phyloP scores from a whole-genome alignment of 331 rosid genomes.

The Quercus tomentella region DNA sequence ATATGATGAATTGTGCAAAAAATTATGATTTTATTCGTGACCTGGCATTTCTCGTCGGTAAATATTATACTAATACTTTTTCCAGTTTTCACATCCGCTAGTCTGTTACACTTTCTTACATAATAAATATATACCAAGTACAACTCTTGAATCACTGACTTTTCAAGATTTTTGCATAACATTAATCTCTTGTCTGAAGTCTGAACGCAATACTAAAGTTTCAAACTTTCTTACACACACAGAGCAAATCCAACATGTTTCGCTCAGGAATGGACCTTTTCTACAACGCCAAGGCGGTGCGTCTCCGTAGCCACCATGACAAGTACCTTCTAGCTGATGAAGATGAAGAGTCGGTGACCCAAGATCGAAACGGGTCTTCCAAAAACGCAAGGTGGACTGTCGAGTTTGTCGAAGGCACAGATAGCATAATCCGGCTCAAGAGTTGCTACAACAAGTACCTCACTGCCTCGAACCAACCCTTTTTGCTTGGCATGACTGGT shows the following conservation, averaged over 20 bases:
- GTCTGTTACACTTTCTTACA: too few relatives aligned
- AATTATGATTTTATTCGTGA: too few relatives aligned
- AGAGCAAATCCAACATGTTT: conserved; percentile 28
- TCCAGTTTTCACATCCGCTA: too few relatives aligned
- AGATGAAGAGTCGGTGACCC: conserved; percentile 56
- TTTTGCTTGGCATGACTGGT: conserved; percentile 66
- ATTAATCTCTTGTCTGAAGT: too few relatives aligned
- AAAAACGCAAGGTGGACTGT: conserved; percentile 42
- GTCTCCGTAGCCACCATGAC: conserved; percentile 49
- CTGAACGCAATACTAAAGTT: neutral
- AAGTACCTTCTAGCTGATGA: conserved; percentile 56
- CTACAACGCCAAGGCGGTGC: conserved; percentile 48
- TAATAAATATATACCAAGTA: too few relatives aligned
- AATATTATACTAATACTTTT: too few relatives aligned
- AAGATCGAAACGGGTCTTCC: conserved; percentile 49
- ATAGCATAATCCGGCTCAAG: conserved; percentile 47
- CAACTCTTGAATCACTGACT: too few relatives aligned
- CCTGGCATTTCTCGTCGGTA: too few relatives aligned
- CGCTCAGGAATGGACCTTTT: conserved; percentile 47
- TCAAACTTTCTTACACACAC: conserved; percentile 1
- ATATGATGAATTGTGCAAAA: too few relatives aligned
- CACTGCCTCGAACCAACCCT: conserved; percentile 44
- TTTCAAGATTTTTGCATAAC: too few relatives aligned
- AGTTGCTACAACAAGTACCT: conserved; percentile 56
- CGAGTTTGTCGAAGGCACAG: conserved; percentile 34